Base-by-base conservation (phyloP, 2,329 filamentous ascomycete species). In the Colletotrichum sp. region DNA sequence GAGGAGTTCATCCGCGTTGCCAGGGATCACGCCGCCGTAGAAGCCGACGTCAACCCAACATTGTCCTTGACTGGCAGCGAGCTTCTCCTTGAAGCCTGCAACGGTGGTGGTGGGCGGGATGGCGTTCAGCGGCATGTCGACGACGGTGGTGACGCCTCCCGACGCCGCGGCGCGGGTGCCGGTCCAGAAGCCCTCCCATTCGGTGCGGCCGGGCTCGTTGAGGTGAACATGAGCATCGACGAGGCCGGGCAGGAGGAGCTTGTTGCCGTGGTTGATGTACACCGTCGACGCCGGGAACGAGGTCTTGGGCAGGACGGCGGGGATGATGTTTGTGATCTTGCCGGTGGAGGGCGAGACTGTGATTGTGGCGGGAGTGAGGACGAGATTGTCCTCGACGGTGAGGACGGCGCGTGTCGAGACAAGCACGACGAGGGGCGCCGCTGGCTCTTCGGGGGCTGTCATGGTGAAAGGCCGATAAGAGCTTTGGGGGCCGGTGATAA, bases 41-140 rank as follows among this genome's bases (percentile, higher is more conserved):
- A 99, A 98, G 34, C 96, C 97, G n/a, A 98, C 96, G 80, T 98
- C 97, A 30, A 98, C 95, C 96, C 96, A 99, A 86, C 96, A 98
- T 86, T 98, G 94, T 38, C 94, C 95, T 76, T 91, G 85, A 55
- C 95, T 95, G 28, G 97, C 97, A 32, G 91, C 90, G 62, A 98
- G 88, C 88, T 99, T 99, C 87, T 95, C 94, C 77, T 94, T 89
- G 79, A 99, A 90, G 8, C 94, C 95, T 21, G 89, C 88, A 5
- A 98, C 89, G 0, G 96, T 98, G 12, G 96, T 98, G 0, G 97
- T 99, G 0, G 97, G 97, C 43, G 97, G 97, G 70, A 99, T 98
- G 65, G 96, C 96, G 85, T 99, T 99, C 77, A 98, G 86, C 38
- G 97, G 97, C 97, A 99, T 99, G 85, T 98, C 97, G 81, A 99